Base-by-base conservation (phyloP, 1,284 basidiomycete genomes). In the Ceratobasidium papillatum region DNA sequence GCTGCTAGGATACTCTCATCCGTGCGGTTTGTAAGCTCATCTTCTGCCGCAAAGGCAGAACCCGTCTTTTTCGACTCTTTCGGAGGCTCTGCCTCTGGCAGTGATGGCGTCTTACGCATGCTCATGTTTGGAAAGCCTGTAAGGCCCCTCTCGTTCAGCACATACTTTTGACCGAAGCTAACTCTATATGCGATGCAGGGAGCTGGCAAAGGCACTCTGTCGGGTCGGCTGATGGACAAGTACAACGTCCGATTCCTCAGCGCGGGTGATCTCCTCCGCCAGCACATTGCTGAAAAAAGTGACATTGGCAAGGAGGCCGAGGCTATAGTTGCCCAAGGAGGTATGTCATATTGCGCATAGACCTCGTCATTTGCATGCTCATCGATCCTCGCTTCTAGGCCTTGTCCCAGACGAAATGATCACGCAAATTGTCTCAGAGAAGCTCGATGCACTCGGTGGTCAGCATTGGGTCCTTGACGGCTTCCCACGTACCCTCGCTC, bases 381-480 rank as follows among this genome's bases (percentile, higher is more conserved):
- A 27, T 36, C 27, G 14, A 36, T 41, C 64, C 17, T 45, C 36
- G 25, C 3, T 65, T 45, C 27, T 27, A 82, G 82, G 87, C 8
- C 84, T 95, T 11, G 82, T 95, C 14, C 89, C 92, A 0, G 94
- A 95, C 80, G 90, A 93, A 47, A 81, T 94, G 74, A 90, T 95
- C 84, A 84, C 94, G 74, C 87, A 89, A 79, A 86, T 95, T 14
- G 87, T 95, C 43, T 87, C 90, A 45, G 88, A 86, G 80, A 91
- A 90, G 80, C 85, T 95, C 4, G 89, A 92, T 78, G 79, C 75
- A 41, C 34, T 71, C 62, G 5, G 58, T 52, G 72, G 56, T 17
- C 54, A 76, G 88, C 90, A 94, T 80, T 98, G 96, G 96, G 93
- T 99, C 77, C 83, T 99, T 43, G 97, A 99, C 80, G 97, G 97